A percentile compares a stretch with the other conserved stretches of the same genome.
These are phyloP conservation scores for Nasturtium officinale DNA, from an alignment of 345 rosid genomes.

Conservation along the genomic window DNA sequence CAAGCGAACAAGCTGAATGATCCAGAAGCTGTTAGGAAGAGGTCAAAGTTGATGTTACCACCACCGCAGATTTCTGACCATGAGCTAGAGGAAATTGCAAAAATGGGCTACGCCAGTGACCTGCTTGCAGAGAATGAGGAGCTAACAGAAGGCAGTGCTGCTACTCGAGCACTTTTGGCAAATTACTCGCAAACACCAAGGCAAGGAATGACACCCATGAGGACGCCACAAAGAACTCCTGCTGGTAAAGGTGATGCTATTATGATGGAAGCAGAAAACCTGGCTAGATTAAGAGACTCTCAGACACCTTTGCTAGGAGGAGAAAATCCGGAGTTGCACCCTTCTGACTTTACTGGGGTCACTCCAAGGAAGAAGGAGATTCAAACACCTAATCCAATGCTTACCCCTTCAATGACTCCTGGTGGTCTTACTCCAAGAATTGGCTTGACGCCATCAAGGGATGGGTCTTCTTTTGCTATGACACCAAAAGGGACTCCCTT, in stretches of 20 bases:
- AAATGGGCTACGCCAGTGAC: conserved; percentile 98
- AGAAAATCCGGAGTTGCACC: conserved; percentile 97
- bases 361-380: conserved; percentile 87
- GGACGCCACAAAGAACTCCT: conserved; percentile 98
- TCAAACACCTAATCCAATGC: conserved; percentile 90
- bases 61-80: conserved; percentile 96
- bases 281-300: conserved; percentile 95
- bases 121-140: conserved; percentile 83
- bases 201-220: conserved; percentile 83
- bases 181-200: conserved; percentile 87
- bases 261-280: conserved; percentile 99
- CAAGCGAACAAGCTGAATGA: conserved; percentile 98
- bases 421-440: conserved; percentile 85
- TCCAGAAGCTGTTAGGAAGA: conserved; percentile 92
- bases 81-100: conserved; percentile 95
- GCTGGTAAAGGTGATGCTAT: conserved; percentile 96
- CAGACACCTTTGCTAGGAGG: conserved; percentile 98
- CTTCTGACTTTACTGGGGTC: conserved; percentile 98
- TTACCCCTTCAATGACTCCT: conserved; percentile 94
- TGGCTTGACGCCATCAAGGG: conserved; percentile 94
- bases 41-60: conserved; percentile 96
- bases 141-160: conserved; percentile 84
- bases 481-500: conserved; percentile 96
- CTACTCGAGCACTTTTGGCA: conserved; percentile 93
- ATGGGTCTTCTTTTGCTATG: conserved; percentile 72